phyloP scores from a whole-genome alignment of 805 yeast genomes.

The Yamadazyma sp. region DNA sequence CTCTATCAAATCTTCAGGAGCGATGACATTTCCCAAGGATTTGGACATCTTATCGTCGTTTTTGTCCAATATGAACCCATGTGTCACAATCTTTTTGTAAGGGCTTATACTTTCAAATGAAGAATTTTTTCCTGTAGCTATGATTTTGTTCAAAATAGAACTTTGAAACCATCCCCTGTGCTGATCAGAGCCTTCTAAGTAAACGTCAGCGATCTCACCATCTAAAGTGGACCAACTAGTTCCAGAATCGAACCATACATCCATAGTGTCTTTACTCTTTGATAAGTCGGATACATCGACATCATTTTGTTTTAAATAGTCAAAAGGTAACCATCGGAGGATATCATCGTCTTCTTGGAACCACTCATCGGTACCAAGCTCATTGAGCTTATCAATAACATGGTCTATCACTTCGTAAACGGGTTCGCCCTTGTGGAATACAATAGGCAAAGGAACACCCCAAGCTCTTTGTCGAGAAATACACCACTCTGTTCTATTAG shows the following conservation, averaged over 20 bases:
- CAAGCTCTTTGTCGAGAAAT: constrained; percentile 93
- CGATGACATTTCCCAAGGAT: constrained; percentile 78
- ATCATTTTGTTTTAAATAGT: constrained; percentile 19
- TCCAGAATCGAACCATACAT: constrained; percentile 99
- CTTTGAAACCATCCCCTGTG: constrained; percentile 99
- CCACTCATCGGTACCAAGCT: constrained; percentile 78
- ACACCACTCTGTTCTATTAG: constrained; percentile 92
- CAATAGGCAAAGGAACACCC: constrained; percentile 97
- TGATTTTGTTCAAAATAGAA: constrained; percentile 74
- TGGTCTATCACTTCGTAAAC: constrained; percentile 56
- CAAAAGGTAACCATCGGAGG: constrained; percentile 69
- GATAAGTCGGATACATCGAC: constrained; percentile 45
- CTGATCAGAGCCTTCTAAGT: constrained; percentile 96
- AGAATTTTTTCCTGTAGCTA: constrained; percentile 47
- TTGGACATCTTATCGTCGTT: constrained; percentile 91
- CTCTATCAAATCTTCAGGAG: constrained; percentile 65
- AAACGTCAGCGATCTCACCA: constrained; percentile 64
- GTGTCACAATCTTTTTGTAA: constrained; percentile 75
- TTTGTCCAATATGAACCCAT: constrained; percentile 89
- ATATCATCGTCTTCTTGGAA: constrained; percentile 49
- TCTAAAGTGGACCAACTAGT: constrained; percentile 76
- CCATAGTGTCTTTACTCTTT: constrained; percentile 91
- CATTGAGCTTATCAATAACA: constrained; percentile 55
- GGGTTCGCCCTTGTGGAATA: constrained; percentile 58
- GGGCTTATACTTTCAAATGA: constrained; percentile 49